Evolutionary conservation across 495 filamentous ascomycete species (phyloP).

Genomic region (Tetracladium setigerum): DNA sequence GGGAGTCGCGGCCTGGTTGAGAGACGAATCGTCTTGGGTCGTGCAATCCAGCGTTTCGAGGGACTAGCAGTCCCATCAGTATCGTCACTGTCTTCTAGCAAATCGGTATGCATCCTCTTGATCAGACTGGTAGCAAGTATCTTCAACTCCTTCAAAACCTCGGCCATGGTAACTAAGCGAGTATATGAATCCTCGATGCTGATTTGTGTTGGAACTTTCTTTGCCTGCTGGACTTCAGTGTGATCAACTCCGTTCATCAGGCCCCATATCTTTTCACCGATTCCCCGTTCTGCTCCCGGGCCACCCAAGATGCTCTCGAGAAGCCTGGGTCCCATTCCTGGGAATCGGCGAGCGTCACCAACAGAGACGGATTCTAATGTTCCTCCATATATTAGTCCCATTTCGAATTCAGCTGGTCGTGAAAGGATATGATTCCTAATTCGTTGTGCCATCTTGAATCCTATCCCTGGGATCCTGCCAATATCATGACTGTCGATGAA

Average conservation of each 20-base stretch:
- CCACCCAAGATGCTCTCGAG: constrained; percentile 61
- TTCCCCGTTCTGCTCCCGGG: constrained; percentile 58
- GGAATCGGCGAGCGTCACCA: constrained; percentile 51
- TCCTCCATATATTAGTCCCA: constrained; percentile 33
- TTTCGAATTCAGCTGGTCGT: constrained; percentile 30
- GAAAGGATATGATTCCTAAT: constrained; percentile 55
- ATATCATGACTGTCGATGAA: constrained; percentile 77
- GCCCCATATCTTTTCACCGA: constrained; percentile 55
- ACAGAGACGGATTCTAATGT: constrained; percentile 55
- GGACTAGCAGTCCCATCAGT: not conserved
- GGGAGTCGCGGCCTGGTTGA: constrained; percentile 63
- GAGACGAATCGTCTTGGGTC: constrained; percentile 65
- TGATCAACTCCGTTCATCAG: constrained; percentile 57
- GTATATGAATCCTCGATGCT: constrained; percentile 88
- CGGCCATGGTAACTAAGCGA: constrained; percentile 50
- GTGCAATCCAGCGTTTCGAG: constrained; percentile 52
- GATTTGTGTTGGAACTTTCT: constrained; percentile 76
- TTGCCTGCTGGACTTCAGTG: constrained; percentile 60
- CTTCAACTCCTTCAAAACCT: constrained; percentile 52
- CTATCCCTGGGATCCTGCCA: constrained; percentile 79
- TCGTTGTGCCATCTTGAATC: constrained; percentile 65
- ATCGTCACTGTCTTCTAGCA: constrained; percentile 45
- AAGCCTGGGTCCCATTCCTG: constrained; percentile 48
- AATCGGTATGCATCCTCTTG: constrained; percentile 68
- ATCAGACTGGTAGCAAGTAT: constrained; percentile 62